A percentile compares a stretch with the other conserved stretches of the same genome.
These are phyloP conservation scores for Calamus simplicifolius DNA, from an alignment of 176 grass and related monocot species.

Conservation along the genomic window DNA sequence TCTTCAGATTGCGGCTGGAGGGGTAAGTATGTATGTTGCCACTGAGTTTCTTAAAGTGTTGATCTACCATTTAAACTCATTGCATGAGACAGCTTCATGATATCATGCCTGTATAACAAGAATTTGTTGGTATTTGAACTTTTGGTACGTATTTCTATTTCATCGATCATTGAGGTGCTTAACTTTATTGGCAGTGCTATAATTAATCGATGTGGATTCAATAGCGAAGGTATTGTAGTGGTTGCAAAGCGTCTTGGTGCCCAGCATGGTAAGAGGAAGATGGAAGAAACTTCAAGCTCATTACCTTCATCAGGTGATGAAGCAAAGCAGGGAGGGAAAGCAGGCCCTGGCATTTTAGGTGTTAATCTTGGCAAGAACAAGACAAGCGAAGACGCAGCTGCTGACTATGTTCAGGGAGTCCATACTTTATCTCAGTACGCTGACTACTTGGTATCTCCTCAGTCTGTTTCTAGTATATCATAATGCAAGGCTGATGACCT, in stretches of 20 bases:
- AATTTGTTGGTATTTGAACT: too few relatives aligned
- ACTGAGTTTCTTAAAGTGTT: not conserved
- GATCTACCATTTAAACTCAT: too few relatives aligned
- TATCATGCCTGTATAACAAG: too few relatives aligned
- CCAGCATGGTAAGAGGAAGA: slow-evolving; percentile 97
- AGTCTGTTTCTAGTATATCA: too few relatives aligned
- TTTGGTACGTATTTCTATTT: not conserved
- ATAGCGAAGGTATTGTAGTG: slow-evolving; percentile 88
- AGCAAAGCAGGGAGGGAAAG: slow-evolving; percentile 85
- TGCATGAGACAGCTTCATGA: too few relatives aligned
- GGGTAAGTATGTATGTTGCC: slow-evolving; percentile 37
- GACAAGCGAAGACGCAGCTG: slow-evolving; percentile 81
- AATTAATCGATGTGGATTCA: slow-evolving; percentile 88
- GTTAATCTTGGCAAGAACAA: slow-evolving; percentile 99
- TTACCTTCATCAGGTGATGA: slow-evolving; percentile 22
- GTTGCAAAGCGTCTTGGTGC: slow-evolving; percentile 94
- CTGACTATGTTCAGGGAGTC: slow-evolving; percentile 96
- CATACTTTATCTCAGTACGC: slow-evolving; percentile 98
- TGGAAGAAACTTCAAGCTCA: slow-evolving; percentile 78
- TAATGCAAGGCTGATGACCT: too few relatives aligned
- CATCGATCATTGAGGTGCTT: slow-evolving; percentile 2
- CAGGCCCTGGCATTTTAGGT: slow-evolving; percentile 89
- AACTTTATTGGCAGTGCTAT: slow-evolving; percentile 45
- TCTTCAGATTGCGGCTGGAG: slow-evolving; percentile 72
- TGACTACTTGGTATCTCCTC: slow-evolving; percentile 73